Percentiles rank a stretch among this genome's conserved stretches.
phyloP scores from a whole-genome alignment of 169 alveolate genomes.

The Plasmodium sp. region DNA sequence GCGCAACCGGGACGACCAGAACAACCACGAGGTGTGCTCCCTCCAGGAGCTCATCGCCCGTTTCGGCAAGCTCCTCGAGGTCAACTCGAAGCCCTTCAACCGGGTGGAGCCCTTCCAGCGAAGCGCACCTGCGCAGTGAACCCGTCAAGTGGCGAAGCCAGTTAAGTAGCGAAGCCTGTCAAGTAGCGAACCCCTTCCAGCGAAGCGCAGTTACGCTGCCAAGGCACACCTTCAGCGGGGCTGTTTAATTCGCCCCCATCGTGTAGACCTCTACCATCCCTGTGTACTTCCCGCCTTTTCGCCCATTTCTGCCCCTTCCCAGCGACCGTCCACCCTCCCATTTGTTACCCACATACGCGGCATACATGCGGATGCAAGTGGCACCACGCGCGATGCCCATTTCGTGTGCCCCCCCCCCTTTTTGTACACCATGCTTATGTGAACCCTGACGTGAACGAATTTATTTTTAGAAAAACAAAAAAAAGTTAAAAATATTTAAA shows the following conservation, averaged over 20 bases:
- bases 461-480: background rate
- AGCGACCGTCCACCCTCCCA: background rate
- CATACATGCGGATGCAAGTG: background rate
- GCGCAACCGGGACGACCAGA: slow-evolving; percentile 89
- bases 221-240: background rate
- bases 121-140: too few species aligned
- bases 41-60: slow-evolving; percentile 78
- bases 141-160: too few species aligned
- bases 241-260: background rate
- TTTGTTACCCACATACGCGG: background rate
- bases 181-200: background rate
- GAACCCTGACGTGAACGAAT: background rate
- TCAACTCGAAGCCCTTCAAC: slow-evolving; percentile 73
- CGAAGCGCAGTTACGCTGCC: background rate
- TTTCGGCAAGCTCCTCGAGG: slow-evolving; percentile 67
- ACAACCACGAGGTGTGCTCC: slow-evolving; percentile 79
- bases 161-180: background rate
- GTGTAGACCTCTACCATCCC: background rate
- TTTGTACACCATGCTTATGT: background rate
- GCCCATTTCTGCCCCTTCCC: background rate
- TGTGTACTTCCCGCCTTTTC: background rate
- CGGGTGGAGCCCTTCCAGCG: slow-evolving; percentile 40
- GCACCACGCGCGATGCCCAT: background rate
- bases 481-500: background rate
- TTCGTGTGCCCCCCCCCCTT: background rate